These are phyloP conservation scores for Discostella stelligera DNA, from an alignment of 352 stramenopile genomes.

Conservation along the genomic window DNA sequence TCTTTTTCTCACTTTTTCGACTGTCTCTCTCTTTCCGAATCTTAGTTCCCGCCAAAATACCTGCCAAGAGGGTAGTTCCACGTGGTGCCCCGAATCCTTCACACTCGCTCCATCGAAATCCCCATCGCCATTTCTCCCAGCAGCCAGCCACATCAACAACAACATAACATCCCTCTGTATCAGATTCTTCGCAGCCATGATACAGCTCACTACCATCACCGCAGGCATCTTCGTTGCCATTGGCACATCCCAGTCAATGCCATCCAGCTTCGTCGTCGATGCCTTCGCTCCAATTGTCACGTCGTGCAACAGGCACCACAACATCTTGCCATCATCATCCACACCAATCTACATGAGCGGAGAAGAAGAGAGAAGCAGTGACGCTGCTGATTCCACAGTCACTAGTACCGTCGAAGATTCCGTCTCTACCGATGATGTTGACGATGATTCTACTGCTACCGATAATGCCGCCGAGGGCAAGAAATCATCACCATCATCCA, in stretches of 20 bases:
- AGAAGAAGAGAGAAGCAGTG: constrained; percentile 22
- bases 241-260: constrained; percentile 2
- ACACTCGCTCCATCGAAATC: constrained; percentile 29
- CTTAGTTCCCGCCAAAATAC: too few relatives aligned
- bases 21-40: not conserved
- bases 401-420: constrained; percentile 24
- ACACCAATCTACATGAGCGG: constrained; percentile 24
- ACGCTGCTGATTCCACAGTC: constrained; percentile 1
- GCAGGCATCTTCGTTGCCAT: constrained; percentile 18
- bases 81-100: too few relatives aligned
- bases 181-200: constrained; percentile 7
- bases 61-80: too few relatives aligned
- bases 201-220: constrained; percentile 13
- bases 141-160: too few relatives aligned
- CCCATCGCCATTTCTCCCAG: not conserved
- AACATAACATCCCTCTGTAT: not conserved
- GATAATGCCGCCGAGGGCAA: constrained; percentile 8
- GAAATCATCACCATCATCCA: constrained; percentile 5
- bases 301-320: not conserved
- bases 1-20: not conserved
- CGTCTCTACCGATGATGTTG: not conserved
- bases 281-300: constrained; percentile 7
- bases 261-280: constrained; percentile 11
- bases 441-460: constrained; percentile 4
- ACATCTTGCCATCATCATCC: not conserved